Conservation (phyloP, 768 basidiomycete species). For the Boletellus emodensis region DNA sequence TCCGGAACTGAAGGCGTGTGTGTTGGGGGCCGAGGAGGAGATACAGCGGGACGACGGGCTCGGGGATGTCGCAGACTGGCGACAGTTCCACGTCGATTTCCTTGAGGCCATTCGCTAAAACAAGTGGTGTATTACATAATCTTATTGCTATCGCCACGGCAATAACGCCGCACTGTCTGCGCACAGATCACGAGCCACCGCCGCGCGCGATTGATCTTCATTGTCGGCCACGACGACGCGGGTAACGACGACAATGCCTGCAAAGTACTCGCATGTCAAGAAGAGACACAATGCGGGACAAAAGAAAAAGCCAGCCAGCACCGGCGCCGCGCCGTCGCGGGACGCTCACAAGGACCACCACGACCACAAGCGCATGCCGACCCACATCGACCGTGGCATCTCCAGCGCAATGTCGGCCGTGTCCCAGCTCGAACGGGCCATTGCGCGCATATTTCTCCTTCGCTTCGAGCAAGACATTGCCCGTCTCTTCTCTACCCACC, state of each 20-base stretch:
- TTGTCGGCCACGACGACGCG: not conserved
- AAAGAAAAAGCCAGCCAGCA: constrained; percentile 39
- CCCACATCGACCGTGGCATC: constrained; percentile 52
- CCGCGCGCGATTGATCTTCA: not conserved
- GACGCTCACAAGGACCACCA: constrained; percentile 26
- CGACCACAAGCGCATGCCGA: constrained; percentile 36
- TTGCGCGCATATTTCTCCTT: constrained; percentile 61
- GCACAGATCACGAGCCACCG: no score
- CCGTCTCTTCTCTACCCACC: constrained; percentile 66
- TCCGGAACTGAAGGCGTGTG: constrained; percentile 22
- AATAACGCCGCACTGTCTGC: no score
- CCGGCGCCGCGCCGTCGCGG: constrained; percentile 15
- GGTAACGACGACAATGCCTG: constrained; percentile 45
- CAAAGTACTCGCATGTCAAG: constrained; percentile 75
- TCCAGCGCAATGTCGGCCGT: constrained; percentile 57
- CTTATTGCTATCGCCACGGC: not conserved
- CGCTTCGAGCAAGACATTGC: constrained; percentile 75
- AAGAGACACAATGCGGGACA: constrained; percentile 50
- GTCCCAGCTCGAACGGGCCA: constrained; percentile 63
- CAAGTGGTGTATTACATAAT: constrained; percentile 19
- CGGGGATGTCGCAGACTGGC: constrained; percentile 40
- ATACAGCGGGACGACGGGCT: constrained; percentile 3
- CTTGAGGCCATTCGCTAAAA: constrained; percentile 10
- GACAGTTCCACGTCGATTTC: constrained; percentile 52
- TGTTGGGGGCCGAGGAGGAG: constrained; percentile 34